Percentiles rank a stretch among this genome's conserved stretches.
phyloP scores from a whole-genome alignment of 2,329 filamentous ascomycete species.

The Grosmannia huntii region DNA sequence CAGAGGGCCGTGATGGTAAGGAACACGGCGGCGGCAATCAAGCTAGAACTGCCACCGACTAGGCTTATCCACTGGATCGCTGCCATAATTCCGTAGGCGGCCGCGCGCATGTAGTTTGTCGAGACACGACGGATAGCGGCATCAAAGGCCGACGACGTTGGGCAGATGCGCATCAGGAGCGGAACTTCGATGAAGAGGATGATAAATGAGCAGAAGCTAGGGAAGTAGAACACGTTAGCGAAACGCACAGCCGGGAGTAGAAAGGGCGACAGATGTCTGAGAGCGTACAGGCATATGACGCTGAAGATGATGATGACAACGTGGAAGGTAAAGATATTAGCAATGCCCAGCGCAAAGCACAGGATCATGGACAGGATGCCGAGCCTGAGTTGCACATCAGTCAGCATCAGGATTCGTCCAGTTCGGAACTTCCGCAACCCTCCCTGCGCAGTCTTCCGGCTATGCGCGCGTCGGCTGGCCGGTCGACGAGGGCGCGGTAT shows the following conservation, averaged over 20 bases:
- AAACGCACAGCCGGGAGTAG: background rate
- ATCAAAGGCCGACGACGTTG: conserved; percentile 84
- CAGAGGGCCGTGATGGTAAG: conserved; percentile 65
- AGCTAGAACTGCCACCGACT: conserved; percentile 47
- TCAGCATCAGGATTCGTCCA: background rate
- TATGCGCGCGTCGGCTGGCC: background rate
- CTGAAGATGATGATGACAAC: conserved; percentile 36
- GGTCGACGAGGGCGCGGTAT: background rate
- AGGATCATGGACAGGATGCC: conserved; percentile 59
- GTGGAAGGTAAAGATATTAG: conserved; percentile 49
- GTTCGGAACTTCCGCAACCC: background rate
- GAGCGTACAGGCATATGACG: conserved; percentile 39
- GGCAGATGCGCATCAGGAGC: conserved; percentile 91
- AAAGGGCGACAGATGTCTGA: background rate
- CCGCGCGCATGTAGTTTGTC: conserved; percentile 93
- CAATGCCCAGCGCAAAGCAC: conserved; percentile 56
- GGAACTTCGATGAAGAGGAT: conserved; percentile 85
- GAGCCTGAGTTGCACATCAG: conserved; percentile 34
- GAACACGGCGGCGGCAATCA: conserved; percentile 79
- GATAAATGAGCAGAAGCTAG: conserved; percentile 55
- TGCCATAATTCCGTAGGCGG: conserved; percentile 71
- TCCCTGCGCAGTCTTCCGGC: background rate
- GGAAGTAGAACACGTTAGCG: background rate
- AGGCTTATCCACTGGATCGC: conserved; percentile 75
- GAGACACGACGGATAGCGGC: conserved; percentile 79